Base-by-base conservation (phyloP, 768 basidiomycete genomes). In the Brasilioporus rufonigricans region DNA sequence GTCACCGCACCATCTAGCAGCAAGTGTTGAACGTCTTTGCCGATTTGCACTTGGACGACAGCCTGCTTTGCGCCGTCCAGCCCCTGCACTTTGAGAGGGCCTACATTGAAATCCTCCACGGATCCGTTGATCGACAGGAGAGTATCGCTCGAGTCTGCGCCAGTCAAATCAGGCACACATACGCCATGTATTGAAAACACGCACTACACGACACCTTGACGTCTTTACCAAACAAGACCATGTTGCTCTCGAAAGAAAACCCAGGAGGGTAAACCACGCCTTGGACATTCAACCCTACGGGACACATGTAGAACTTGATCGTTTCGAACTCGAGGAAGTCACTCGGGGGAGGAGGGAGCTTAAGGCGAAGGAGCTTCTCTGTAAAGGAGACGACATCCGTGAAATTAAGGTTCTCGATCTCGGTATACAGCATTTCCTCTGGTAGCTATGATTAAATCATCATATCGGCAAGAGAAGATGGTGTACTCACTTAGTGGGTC, bases 341-440 rank as follows among this genome's bases (percentile, higher is more conserved):
- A 16, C 41, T 48, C 16, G 52, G 56, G 5, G 56, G 52, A 33
- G 35, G 39, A 24, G 52, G 52, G 35, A 57, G 35, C 18, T n/a
- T 19, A 14, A 48, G 27, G 10, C 23, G 45, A 5, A 53, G 29
- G 14, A 57, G 47, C 16, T 39, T 57, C 44, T 54, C 52, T 18
- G 46, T 44, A 29, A 57, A 53, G 14, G 47, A 23, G 39, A 54
- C 41, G n/a, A 57, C 21, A 19, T 57, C 47, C 6, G 39, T 8
- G 40, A 57, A 52, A 21, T 44, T 53, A 24, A 57, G 52, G 7
- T 57, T 57, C 35, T 54, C 48, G 35, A 57, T 26, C 43, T 54
- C 51, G 41, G 47, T 4, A 7, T 39, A 44, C 16, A 57, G 24
- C 41, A 57, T 39, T 35, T 57, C 52, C 46, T 49, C 56, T 57